Evolutionary conservation across 805 yeast genomes (phyloP).

Genomic region (Clavispora santaluciae): DNA sequence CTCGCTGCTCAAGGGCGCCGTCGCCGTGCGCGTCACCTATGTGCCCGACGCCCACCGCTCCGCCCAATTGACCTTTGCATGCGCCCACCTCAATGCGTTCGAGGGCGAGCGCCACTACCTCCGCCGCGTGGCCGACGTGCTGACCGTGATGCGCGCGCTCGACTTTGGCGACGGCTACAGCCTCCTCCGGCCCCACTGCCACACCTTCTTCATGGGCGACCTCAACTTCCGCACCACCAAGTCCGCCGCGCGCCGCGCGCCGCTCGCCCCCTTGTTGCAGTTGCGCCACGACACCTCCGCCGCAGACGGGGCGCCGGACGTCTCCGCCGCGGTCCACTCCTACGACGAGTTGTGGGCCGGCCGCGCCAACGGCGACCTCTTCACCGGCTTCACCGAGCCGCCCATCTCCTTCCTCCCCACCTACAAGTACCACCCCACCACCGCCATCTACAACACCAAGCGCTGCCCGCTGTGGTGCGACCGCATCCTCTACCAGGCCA

Average conservation of each 20-base stretch:
- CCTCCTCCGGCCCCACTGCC: slow-evolving; percentile 47
- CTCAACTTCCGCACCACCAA: slow-evolving; percentile 65
- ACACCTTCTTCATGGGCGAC: slow-evolving; percentile 78
- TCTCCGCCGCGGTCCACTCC: slow-evolving; percentile 20
- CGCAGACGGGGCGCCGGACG: slow-evolving; percentile 2
- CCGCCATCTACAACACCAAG: slow-evolving; percentile 49
- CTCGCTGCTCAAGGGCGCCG: slow-evolving; percentile 74
- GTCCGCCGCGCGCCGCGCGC: slow-evolving; percentile 4
- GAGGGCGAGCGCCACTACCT: slow-evolving; percentile 53
- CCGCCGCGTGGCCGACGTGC: slow-evolving; percentile 51
- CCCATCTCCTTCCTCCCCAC: slow-evolving; percentile 71
- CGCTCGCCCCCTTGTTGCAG: slow-evolving; percentile 18
- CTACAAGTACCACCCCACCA: slow-evolving; percentile 57
- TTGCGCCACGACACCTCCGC: slow-evolving; percentile 21
- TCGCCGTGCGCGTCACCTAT: slow-evolving; percentile 50
- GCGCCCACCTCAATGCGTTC: slow-evolving; percentile 72
- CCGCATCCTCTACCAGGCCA: slow-evolving; percentile 58
- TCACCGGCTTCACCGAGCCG: slow-evolving; percentile 64
- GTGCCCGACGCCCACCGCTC: slow-evolving; percentile 9
- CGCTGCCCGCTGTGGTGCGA: slow-evolving; percentile 91
- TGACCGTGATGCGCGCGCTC: slow-evolving; percentile 46
- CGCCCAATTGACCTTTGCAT: slow-evolving; percentile 54
- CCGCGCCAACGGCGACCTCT: slow-evolving; percentile 39
- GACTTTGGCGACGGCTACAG: slow-evolving; percentile 56
- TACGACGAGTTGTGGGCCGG: slow-evolving; percentile 51